A percentile compares a stretch with the other conserved stretches of the same genome.
phyloP scores from a whole-genome alignment of 169 alveolate genomes.

The Blepharisma undulans region DNA sequence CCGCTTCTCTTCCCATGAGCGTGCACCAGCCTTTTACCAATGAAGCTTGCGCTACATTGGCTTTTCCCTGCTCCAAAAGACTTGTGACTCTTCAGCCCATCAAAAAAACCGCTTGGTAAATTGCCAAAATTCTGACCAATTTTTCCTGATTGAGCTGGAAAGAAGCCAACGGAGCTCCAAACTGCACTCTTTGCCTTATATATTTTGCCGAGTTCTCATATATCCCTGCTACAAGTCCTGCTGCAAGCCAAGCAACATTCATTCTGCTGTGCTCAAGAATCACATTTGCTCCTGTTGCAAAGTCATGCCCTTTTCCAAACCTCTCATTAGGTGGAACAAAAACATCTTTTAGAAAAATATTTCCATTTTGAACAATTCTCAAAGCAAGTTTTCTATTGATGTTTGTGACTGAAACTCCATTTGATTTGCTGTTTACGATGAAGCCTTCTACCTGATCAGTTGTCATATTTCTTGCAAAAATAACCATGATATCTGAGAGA shows the following conservation, averaged over 20 bases:
- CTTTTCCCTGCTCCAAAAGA: conserved; percentile 63
- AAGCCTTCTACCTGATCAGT: conserved; percentile 74
- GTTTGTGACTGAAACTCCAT: conserved; percentile 65
- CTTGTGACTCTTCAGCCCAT: conserved; percentile 49
- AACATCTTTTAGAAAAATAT: conserved; percentile 64
- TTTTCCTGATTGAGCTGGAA: conserved; percentile 34
- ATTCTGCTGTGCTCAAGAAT: conserved; percentile 78
- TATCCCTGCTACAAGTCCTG: conserved; percentile 63
- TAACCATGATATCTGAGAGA: conserved; percentile 60
- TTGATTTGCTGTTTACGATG: conserved; percentile 60
- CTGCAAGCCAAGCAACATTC: conserved; percentile 72
- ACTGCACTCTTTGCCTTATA: conserved; percentile 2
- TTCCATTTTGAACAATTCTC: conserved; percentile 82
- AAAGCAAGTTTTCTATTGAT: conserved; percentile 72
- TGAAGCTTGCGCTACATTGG: conserved; percentile 69
- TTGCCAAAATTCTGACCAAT: conserved; percentile 12
- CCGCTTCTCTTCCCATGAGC: conserved; percentile 72
- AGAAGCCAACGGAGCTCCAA: not conserved
- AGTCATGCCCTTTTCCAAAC: conserved; percentile 52
- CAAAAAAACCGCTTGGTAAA: conserved; percentile 21
- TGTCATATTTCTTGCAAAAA: conserved; percentile 79
- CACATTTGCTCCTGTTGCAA: conserved; percentile 66
- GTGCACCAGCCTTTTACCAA: conserved; percentile 75
- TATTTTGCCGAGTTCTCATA: conserved; percentile 8
- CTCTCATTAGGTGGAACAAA: conserved; percentile 76